A percentile compares a stretch with the other conserved stretches of the same genome.
These are phyloP conservation scores for Xerophyta viscosa DNA, from an alignment of 106 monocot species.

Conservation along the genomic window DNA sequence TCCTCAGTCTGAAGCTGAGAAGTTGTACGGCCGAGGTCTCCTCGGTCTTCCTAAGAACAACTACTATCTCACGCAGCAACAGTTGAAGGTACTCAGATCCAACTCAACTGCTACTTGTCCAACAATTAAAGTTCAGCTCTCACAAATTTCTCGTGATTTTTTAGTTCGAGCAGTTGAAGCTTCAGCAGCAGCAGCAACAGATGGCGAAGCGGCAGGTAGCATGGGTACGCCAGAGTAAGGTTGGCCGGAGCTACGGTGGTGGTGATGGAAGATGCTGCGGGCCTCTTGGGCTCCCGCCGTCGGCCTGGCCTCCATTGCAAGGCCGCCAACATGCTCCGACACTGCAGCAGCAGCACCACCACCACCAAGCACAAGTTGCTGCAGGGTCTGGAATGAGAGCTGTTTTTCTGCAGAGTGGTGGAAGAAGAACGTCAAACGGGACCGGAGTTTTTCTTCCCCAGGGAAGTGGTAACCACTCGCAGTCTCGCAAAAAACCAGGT, in stretches of 20 bases:
- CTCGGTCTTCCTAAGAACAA: neutral
- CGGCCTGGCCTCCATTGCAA: slow-evolving; percentile 13
- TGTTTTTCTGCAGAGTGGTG: slow-evolving; percentile 7
- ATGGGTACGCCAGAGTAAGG: neutral
- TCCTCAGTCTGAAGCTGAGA: neutral
- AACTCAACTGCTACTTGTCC: neutral
- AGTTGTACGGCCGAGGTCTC: no score
- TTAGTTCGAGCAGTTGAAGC: slow-evolving; percentile 21
- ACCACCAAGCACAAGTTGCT: no score
- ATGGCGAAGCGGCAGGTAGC: slow-evolving; percentile 2
- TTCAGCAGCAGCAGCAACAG: slow-evolving; percentile 15
- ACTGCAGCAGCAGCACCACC: slow-evolving; percentile 1
- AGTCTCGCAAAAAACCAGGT: slow-evolving; percentile 29
- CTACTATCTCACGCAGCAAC: slow-evolving; percentile 8
- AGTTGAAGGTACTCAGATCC: slow-evolving; percentile 14
- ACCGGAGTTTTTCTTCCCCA: slow-evolving; percentile 37
- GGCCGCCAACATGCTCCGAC: slow-evolving; percentile 1
- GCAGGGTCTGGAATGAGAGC: slow-evolving; percentile 21
- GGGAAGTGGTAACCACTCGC: slow-evolving; percentile 6
- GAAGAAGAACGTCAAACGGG: slow-evolving; percentile 24
- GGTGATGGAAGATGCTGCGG: neutral
- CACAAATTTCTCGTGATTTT: neutral
- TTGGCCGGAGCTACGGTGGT: no score
- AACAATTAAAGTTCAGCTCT: neutral
- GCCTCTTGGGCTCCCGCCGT: neutral